Conservation (phyloP, 768 basidiomycete genomes). For the Gyrodon lividus region DNA sequence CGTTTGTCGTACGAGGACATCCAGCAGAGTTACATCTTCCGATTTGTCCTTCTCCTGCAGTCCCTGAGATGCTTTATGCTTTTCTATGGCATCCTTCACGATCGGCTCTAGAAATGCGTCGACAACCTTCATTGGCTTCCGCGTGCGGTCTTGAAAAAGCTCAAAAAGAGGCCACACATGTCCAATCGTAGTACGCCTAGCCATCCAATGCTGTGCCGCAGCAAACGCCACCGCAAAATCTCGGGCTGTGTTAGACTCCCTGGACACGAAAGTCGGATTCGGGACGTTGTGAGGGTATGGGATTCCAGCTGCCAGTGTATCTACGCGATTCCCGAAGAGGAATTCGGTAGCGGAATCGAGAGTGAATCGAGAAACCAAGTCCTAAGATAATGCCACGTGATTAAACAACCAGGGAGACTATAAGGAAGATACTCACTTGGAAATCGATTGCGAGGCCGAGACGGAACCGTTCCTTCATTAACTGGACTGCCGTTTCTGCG, state of each 20-base stretch:
- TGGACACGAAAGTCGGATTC: background rate
- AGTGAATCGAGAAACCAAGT: slow-evolving; percentile 46
- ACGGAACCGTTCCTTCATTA: slow-evolving; percentile 43
- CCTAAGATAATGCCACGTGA: slow-evolving; percentile 25
- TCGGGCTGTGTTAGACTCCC: slow-evolving; percentile 14
- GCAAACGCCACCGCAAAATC: slow-evolving; percentile 36
- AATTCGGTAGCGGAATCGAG: slow-evolving; percentile 56
- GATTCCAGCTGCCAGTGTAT: slow-evolving; percentile 37
- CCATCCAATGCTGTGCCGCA: slow-evolving; percentile 32
- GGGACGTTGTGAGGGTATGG: slow-evolving; percentile 37
- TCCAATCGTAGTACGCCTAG: slow-evolving; percentile 31
- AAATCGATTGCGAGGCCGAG: slow-evolving; percentile 57
- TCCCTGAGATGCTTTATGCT: slow-evolving; percentile 11
- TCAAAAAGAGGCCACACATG: slow-evolving; percentile 42
- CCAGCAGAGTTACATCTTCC: slow-evolving; percentile 42
- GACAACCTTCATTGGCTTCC: slow-evolving; percentile 37
- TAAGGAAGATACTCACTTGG: slow-evolving; percentile 38
- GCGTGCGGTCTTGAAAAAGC: slow-evolving; percentile 32
- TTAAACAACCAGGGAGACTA: background rate
- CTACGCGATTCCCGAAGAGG: slow-evolving; percentile 45
- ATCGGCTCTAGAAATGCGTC: slow-evolving; percentile 41
- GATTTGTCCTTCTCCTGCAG: slow-evolving; percentile 5
- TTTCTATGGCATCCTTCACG: slow-evolving; percentile 34
- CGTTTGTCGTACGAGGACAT: slow-evolving; percentile 39
- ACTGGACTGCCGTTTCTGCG: slow-evolving; percentile 44